Evolutionary conservation across 1,139 yeast species (phyloP), one percentile per base, ranked within the genome.

Genomic region (Candida sojae): DNA sequence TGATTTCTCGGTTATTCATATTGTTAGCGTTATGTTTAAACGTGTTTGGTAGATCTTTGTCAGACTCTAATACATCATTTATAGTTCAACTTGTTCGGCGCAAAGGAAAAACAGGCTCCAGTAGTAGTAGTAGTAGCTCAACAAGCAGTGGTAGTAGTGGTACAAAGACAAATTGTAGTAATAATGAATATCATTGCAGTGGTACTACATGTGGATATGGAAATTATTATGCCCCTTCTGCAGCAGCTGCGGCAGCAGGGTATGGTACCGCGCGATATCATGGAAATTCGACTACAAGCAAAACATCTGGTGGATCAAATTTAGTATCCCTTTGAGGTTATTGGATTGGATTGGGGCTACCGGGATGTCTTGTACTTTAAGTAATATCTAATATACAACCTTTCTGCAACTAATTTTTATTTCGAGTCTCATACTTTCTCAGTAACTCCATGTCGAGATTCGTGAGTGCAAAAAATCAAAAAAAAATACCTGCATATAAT

Each of bases 251-350:
- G 7, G 51, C 49, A 6, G 54, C 53, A 6, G 54, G 54, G 2
- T 52, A 50, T 44, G 54, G 51, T 13, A 46, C 53, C 37, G 48
- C 53, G 11, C 42, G 52, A 41, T 50, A 50, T 44, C 52, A 49
- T 5, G 29, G 29, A 26, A 26, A 35, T 21, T 21, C 34, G 6
- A 39, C 45, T 7, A 31, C 45, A 11, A 37, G 9, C 6, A 17
- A 6, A 12, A 29, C 30, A 12, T 36, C 38, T 25, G 37, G 30
- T 4, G 36, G 23, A 9, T 6, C 30, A 3, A 28, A 38, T 13
- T 11, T 32, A 31, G 23, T 28, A 10, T 8, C 7, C n/a, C 37
- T n/a, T 40, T 5, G 21, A 23, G 9, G 8, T 31, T 40, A 40
- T 12, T 31, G 23, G 37, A n/a, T 40, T 11, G 37, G 37, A 1